These are phyloP conservation scores for Scalesia atractyloides DNA, from an alignment of 129 eudicot genomes.

Conservation along the genomic window DNA sequence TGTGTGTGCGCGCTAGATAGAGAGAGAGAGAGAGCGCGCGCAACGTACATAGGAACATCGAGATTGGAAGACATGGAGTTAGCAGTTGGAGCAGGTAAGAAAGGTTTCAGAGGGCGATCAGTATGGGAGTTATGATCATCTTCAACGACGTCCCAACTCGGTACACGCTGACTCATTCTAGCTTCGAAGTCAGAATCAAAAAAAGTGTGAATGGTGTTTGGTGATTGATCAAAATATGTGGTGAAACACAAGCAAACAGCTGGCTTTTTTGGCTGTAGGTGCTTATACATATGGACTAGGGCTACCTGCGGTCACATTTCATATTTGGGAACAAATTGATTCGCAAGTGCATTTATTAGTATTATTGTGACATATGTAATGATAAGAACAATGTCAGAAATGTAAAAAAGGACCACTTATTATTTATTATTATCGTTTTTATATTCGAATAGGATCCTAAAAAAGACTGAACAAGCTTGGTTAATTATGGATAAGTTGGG, in stretches of 20 bases:
- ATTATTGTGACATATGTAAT: conserved; percentile 17
- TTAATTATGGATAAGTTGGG: no score
- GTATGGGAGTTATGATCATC: conserved; percentile 11
- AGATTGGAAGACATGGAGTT: conserved; percentile 26
- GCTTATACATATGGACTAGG: conserved; percentile 36
- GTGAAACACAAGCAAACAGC: conserved; percentile 29
- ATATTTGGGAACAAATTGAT: conserved; percentile 19
- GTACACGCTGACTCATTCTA: conserved; percentile 72
- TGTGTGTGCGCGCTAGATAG: neutral
- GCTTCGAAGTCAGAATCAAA: neutral
- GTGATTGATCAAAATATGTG: conserved; percentile 25
- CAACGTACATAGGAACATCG: conserved; percentile 31
- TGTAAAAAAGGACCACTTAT: conserved; percentile 28
- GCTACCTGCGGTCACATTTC: conserved; percentile 30
- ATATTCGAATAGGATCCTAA: neutral
- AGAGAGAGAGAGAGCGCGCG: neutral
- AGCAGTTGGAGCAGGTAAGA: conserved; percentile 15
- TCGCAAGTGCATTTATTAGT: conserved; percentile 7
- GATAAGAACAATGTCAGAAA: conserved; percentile 40
- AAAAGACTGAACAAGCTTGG: neutral
- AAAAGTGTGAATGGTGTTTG: neutral
- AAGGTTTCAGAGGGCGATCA: neutral
- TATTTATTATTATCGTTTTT: conserved; percentile 2
- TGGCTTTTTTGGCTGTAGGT: conserved; percentile 39
- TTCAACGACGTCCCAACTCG: conserved; percentile 53